phyloP scores from a whole-genome alignment of 805 yeast genomes.

The Cyberlindnera subsufficiens region DNA sequence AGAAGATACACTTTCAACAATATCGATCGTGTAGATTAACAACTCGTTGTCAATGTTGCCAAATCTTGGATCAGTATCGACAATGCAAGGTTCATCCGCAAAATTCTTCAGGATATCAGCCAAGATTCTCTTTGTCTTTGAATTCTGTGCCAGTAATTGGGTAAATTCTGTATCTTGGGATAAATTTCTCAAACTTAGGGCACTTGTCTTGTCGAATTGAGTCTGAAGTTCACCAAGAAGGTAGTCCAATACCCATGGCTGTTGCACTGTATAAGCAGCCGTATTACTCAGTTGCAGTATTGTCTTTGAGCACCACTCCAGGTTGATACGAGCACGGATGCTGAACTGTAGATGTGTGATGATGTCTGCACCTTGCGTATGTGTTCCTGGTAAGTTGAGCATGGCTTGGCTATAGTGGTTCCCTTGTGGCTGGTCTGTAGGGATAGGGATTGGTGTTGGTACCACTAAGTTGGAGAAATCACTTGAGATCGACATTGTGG shows the following conservation, averaged over 20 bases:
- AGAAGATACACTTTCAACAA: slow-evolving; percentile 79
- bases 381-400: slow-evolving; percentile 16
- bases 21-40: slow-evolving; percentile 63
- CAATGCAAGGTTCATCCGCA: slow-evolving; percentile 21
- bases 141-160: slow-evolving; percentile 58
- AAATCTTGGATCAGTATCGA: slow-evolving; percentile 16
- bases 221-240: slow-evolving; percentile 13
- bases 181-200: slow-evolving; percentile 67
- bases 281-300: slow-evolving; percentile 17
- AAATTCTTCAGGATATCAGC: slow-evolving; percentile 32
- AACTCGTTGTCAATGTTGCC: slow-evolving; percentile 43
- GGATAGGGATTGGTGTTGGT: slow-evolving; percentile 3
- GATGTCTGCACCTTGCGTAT: slow-evolving; percentile 19
- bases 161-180: slow-evolving; percentile 82
- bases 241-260: slow-evolving; percentile 21
- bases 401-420: slow-evolving; percentile 1
- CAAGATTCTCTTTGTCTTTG: slow-evolving; percentile 40
- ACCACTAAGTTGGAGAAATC: slow-evolving; percentile 4
- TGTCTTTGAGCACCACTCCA: slow-evolving; percentile 23
- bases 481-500: not conserved
- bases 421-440: not conserved
- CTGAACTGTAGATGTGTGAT: slow-evolving; percentile 20
- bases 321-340: slow-evolving; percentile 16
- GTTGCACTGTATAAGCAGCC: slow-evolving; percentile 16
- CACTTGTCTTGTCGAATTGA: slow-evolving; percentile 18